A percentile compares a stretch with the other conserved stretches of the same genome.
Conservation (phyloP, 1,284 basidiomycete species). For the Xerocomus nothofagi region DNA sequence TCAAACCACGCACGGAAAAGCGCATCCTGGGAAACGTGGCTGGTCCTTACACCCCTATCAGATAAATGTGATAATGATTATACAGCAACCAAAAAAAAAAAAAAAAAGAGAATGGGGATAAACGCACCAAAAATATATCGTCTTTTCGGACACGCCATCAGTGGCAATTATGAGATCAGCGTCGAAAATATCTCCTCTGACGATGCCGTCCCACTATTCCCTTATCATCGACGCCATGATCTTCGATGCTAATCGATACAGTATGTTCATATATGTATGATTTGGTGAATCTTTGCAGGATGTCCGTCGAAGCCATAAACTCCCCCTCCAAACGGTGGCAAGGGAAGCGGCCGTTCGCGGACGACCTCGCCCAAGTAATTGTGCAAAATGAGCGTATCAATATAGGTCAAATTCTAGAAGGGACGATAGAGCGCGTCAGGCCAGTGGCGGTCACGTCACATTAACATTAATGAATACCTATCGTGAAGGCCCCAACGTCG, state of each 20-base stretch:
- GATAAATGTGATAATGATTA: conserved; percentile 1
- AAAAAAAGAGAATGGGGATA: conserved; percentile 4
- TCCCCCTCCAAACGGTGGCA: conserved; percentile 5
- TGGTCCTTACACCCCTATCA: conserved; percentile 27
- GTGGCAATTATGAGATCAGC: conserved; percentile 31
- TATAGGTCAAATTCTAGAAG: conserved; percentile 23
- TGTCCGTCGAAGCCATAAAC: conserved; percentile 16
- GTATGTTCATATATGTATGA: conserved; percentile 6
- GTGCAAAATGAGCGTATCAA: conserved; percentile 13
- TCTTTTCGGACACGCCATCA: conserved; percentile 28
- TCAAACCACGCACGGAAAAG: conserved; percentile 29
- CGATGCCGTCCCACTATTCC: conserved; percentile 17
- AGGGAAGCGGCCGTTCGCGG: conserved; percentile 10
- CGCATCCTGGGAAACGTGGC: conserved; percentile 26
- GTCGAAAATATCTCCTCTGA: conserved; percentile 14
- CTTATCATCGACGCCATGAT: conserved; percentile 3
- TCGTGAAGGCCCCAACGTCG: conserved; percentile 6
- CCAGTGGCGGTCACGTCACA: conserved; percentile 15
- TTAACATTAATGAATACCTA: conserved; percentile 27
- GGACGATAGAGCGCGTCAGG: conserved; percentile 16
- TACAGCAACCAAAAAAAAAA: too few species aligned
- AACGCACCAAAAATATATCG: conserved; percentile 24
- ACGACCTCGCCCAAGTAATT: conserved; percentile 11
- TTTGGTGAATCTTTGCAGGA: conserved; percentile 23
- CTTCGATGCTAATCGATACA: conserved; percentile 6